Evolutionary conservation across 2,329 filamentous ascomycete genomes (phyloP), one percentile per base, ranked within the genome.

Genomic region (Myrmaecium sp.): DNA sequence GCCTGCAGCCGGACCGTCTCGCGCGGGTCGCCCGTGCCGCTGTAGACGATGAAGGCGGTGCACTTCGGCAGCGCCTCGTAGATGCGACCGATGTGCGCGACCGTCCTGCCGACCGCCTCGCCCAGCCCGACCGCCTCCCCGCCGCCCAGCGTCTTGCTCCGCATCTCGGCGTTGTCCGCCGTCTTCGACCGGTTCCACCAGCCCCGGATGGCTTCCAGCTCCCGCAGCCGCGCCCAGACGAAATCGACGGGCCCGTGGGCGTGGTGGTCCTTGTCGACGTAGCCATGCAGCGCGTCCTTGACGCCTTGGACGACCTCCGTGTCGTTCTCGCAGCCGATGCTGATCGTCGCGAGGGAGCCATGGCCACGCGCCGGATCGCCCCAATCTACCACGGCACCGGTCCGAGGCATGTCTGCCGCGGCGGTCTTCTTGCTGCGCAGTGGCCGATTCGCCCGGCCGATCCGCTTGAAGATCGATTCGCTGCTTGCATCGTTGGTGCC

Each of bases 401-500:
- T 69, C 48, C 74, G 74, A 35, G 66, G 66, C 4, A 60, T 55
- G 18, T 63, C 57, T 7, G 39, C 42, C 12, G 25, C 23, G 6
- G 26, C 27, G 11, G 14, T 21, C 10, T 38, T 37, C n/a, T 40
- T 34, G 31, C 46, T 36, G 27, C 44, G 41, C 33, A 59, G 59
- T 14, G 54, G 48, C 10, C 70, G 60, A 23, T 74, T 64, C 3
- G 64, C 35, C 12, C 58, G 49, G 24, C 42, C 67, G 4, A 98
- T 63, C 6, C 86, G 72, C 38, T 75, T 78, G 60, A 95, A 98
- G 26, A 98, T 71, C 38, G 82, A 86, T 54, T 98, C 89, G 21
- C 73, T 74, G 23, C 73, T 74, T 2, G 72, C 65, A 22, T 92
- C 82, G 26, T 70, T 70, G 0, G 75, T 76, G 18, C 82, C 89